Base-by-base conservation (phyloP, 2,329 filamentous ascomycete genomes). In the Ascochyta viciae-villosae region DNA sequence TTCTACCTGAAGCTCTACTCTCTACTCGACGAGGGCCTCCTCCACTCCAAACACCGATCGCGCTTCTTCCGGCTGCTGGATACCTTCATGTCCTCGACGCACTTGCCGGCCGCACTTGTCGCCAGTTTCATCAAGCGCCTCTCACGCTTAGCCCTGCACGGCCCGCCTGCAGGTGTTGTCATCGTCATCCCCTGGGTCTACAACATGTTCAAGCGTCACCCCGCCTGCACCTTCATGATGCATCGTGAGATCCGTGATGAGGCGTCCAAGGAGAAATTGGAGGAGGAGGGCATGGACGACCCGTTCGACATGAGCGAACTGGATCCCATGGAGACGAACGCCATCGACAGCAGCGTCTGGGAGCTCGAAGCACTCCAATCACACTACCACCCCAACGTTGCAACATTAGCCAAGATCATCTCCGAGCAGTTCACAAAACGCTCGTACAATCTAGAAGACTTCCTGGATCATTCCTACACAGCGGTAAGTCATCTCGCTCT, bases 111-210 rank as follows among this genome's bases (percentile, higher is more conserved):
- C 4, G 87, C 89, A 4, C 82, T 99, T 35, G 91, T 99, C 2
- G 94, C 95, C 12, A 96, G 92, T 76, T 99, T 99, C 77, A 88
- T 99, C 79, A 99, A 99, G 78, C 86, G 91, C n/a, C 83, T 99
- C 8, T 87, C 92, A 3, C 85, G 94, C 48, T 82, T 98, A 34
- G 86, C 91, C 15, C 83, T 99, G n/a, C 88, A 91, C 69, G 93
- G 92, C 0, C 94, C 96, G 2, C 95, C 96, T 2, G 87, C 91
- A 31, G 93, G 92, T 27, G 89, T 98, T 49, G 93, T 98, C 15
- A 89, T 88, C 50, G 87, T 96, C 41, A 83, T 98, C 9, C 96
- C 95, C 0, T 97, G 92, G 87, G 88, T 94, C 47, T 99, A 99
- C 81, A 99, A 99, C 77, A 84, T 96, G 65, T 84, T 99, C 74